Conservation (phyloP, 192 early-diverging fungal species). For the Endogone sp. region DNA sequence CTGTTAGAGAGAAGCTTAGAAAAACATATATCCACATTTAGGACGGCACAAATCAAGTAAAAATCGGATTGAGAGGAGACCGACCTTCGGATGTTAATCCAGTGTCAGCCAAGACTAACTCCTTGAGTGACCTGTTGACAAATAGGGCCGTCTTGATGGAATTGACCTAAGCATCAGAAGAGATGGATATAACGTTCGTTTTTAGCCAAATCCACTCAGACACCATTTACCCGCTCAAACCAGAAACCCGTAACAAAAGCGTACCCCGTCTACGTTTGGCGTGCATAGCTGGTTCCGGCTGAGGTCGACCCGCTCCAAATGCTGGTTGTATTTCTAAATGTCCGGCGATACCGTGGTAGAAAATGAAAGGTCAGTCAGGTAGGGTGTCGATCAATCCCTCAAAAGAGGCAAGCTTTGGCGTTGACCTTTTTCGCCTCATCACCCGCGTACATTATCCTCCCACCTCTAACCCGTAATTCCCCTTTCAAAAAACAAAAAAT, state of each 20-base stretch:
- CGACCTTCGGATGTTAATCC: slow-evolving; percentile 62
- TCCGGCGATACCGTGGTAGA: not conserved
- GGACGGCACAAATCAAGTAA: not conserved
- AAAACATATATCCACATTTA: slow-evolving; percentile 8
- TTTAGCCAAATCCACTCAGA: not conserved
- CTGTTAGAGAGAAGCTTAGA: too few species aligned
- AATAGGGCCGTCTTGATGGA: slow-evolving; percentile 39
- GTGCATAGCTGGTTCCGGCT: slow-evolving; percentile 51
- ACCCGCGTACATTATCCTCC: too few species aligned
- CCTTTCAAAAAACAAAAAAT: too few species aligned
- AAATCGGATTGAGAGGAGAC: not conserved
- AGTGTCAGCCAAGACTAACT: slow-evolving; percentile 59
- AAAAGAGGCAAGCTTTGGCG: too few species aligned
- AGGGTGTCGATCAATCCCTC: not conserved
- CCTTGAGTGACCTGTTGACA: slow-evolving; percentile 58
- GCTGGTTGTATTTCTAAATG: slow-evolving; percentile 34
- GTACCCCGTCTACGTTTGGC: slow-evolving; percentile 16
- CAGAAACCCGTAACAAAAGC: not conserved
- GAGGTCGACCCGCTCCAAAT: slow-evolving; percentile 47
- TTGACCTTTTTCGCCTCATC: too few species aligned
- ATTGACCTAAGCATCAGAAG: slow-evolving; percentile 20
- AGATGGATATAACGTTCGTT: not conserved
- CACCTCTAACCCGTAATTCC: not conserved
- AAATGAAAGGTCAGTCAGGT: not conserved
- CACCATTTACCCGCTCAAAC: not conserved